Evolutionary conservation across 305 asterid genomes (phyloP).

Genomic region (Ilex paraguariensis): DNA sequence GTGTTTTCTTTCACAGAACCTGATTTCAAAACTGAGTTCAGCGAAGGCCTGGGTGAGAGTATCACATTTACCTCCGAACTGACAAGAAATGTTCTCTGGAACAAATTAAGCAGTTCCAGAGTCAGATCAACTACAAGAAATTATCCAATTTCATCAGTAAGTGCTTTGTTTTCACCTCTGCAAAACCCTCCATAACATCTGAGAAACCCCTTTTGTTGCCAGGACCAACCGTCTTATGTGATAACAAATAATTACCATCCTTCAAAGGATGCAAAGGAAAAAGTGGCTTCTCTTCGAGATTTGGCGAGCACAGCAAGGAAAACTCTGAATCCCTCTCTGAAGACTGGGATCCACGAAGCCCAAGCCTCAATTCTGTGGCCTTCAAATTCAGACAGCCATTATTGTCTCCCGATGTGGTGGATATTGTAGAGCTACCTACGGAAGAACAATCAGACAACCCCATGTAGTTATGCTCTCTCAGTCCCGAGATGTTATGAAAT

Average conservation of each 20-base stretch:
- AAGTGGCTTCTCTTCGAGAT: constrained; percentile 37
- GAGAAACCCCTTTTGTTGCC: constrained; percentile 73
- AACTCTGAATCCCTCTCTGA: constrained; percentile 32
- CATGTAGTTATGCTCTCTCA: constrained; percentile 61
- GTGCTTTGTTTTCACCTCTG: constrained; percentile 30
- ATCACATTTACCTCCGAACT: constrained; percentile 20
- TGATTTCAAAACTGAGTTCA: constrained; percentile 18
- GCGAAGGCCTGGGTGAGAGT: constrained; percentile 12
- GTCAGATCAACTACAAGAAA: constrained; percentile 8
- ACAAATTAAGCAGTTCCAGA: constrained; percentile 6
- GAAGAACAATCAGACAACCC: constrained; percentile 64
- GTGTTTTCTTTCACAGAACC: constrained; percentile 24
- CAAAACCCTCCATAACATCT: constrained; percentile 50
- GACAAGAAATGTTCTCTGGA: constrained; percentile 29
- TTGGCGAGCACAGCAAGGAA: constrained; percentile 15
- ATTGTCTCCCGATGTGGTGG: constrained; percentile 27
- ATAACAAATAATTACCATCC: constrained; percentile 17
- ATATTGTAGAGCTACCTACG: constrained; percentile 44
- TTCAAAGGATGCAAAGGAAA: constrained; percentile 42
- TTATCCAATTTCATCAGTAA: background rate
- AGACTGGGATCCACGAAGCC: constrained; percentile 43
- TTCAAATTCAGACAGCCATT: constrained; percentile 28
- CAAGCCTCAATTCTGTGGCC: constrained; percentile 45
- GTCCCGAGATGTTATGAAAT: constrained; percentile 30
- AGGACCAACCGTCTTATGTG: constrained; percentile 27